A percentile compares a stretch with the other conserved stretches of the same genome.
These are phyloP conservation scores for Orobanche coerulescens DNA, from an alignment of 257 asterid species.

Conservation along the genomic window DNA sequence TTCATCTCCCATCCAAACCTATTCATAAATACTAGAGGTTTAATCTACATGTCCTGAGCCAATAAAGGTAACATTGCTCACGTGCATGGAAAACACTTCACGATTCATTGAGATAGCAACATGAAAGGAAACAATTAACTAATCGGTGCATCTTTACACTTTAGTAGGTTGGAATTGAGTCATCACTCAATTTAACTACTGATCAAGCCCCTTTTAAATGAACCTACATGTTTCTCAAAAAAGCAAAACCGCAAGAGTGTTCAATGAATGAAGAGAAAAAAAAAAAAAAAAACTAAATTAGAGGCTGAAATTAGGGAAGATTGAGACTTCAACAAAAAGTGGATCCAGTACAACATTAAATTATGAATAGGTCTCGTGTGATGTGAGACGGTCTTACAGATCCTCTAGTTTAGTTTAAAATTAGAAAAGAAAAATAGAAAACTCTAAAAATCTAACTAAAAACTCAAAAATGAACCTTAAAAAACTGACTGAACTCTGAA, in stretches of 20 bases:
- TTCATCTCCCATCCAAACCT: conserved; percentile 1
- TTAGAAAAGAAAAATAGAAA: no score
- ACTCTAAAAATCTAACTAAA: no score
- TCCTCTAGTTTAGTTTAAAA: no score
- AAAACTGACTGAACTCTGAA: no score
- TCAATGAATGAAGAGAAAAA: neutral
- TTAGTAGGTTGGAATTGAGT: neutral
- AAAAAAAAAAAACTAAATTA: neutral
- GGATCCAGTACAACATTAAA: no score
- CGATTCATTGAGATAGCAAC: neutral
- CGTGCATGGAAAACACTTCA: neutral
- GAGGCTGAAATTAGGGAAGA: neutral
- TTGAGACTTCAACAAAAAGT: neutral
- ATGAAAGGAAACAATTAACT: neutral
- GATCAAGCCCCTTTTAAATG: neutral
- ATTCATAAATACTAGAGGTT: neutral
- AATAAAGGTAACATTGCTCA: neutral
- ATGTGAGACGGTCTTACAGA: no score
- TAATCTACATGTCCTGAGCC: neutral
- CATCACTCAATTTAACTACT: neutral
- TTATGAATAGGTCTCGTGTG: no score
- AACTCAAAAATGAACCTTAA: no score
- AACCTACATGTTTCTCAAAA: conserved; percentile 3
- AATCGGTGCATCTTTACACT: neutral
- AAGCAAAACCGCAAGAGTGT: neutral